These are phyloP conservation scores for Handroanthus guayacan DNA, from an alignment of 257 asterid genomes.

Conservation along the genomic window DNA sequence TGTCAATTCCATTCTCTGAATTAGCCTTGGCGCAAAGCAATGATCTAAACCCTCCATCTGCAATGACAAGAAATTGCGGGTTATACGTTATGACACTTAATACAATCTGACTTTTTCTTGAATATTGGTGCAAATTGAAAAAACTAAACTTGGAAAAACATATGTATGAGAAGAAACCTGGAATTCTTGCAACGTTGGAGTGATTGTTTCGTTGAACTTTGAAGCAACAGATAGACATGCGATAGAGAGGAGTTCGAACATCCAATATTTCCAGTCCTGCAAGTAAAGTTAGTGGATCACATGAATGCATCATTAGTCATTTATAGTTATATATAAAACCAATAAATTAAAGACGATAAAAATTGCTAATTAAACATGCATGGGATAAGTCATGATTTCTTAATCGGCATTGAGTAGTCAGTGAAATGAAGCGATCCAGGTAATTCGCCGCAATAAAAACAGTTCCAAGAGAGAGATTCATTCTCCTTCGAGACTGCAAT, in stretches of 20 bases:
- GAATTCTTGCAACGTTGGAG: slow-evolving; percentile 50
- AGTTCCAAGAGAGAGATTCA: slow-evolving; percentile 59
- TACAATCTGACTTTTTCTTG: too few species aligned
- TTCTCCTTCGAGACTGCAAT: slow-evolving; percentile 60
- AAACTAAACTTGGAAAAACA: neutral
- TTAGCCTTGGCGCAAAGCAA: slow-evolving; percentile 43
- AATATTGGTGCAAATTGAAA: neutral
- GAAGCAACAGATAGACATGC: slow-evolving; percentile 75
- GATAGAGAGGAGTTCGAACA: slow-evolving; percentile 65
- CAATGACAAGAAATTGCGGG: neutral
- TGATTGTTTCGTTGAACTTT: slow-evolving; percentile 61
- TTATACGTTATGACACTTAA: too few species aligned
- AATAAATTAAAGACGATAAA: neutral
- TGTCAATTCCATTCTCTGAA: slow-evolving; percentile 68
- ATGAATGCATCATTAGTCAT: too few species aligned
- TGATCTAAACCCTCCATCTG: slow-evolving; percentile 57
- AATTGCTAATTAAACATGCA: neutral
- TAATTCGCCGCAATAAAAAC: slow-evolving; percentile 68
- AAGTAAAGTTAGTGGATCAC: neutral
- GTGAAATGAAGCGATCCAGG: slow-evolving; percentile 73
- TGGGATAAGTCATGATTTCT: slow-evolving; percentile 13
- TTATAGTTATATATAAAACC: too few species aligned
- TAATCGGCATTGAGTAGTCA: slow-evolving; percentile 51
- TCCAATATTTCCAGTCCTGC: slow-evolving; percentile 68
- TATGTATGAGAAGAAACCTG: slow-evolving; percentile 52